Evolutionary conservation across 2,329 filamentous ascomycete species (phyloP).

Genomic region (Thielaviopsis punctulata): DNA sequence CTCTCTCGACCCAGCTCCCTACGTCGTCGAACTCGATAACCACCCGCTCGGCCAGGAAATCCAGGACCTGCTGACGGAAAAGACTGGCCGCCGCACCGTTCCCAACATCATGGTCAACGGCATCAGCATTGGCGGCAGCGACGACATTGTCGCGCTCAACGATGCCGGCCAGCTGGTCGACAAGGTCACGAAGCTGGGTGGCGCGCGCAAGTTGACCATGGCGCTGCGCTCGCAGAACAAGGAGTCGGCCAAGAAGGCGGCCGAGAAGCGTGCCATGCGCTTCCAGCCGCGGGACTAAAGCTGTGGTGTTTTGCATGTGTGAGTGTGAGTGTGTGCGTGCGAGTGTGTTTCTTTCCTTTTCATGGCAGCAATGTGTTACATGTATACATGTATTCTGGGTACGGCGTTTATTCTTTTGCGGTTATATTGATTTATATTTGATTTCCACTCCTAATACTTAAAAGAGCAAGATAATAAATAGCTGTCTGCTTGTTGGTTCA

Average conservation of each 20-base stretch:
- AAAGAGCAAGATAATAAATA: no score
- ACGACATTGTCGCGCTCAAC: slow-evolving; percentile 65
- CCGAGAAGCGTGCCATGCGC: background rate
- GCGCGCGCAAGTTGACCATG: slow-evolving; percentile 18
- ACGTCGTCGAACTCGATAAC: slow-evolving; percentile 77
- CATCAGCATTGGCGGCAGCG: slow-evolving; percentile 75
- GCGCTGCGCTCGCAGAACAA: slow-evolving; percentile 1
- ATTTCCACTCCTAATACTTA: no score
- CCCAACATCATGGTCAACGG: slow-evolving; percentile 84
- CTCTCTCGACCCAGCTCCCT: slow-evolving; percentile 62
- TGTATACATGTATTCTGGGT: no score
- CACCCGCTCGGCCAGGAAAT: slow-evolving; percentile 58
- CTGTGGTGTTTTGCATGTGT: background rate
- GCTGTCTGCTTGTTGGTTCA: no score
- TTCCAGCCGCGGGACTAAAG: background rate
- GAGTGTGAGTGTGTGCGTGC: background rate
- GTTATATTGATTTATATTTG: no score
- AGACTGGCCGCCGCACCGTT: slow-evolving; percentile 70
- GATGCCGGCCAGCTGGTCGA: slow-evolving; percentile 46
- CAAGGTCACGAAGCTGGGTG: slow-evolving; percentile 58
- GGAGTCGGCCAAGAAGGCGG: background rate
- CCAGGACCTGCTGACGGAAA: slow-evolving; percentile 52
- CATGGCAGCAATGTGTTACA: no score
- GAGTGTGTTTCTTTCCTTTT: background rate
- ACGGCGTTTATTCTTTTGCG: no score